A percentile compares a stretch with the other conserved stretches of the same genome.
Conservation (phyloP, 2,329 filamentous ascomycete genomes). For the Onygenales sp. region DNA sequence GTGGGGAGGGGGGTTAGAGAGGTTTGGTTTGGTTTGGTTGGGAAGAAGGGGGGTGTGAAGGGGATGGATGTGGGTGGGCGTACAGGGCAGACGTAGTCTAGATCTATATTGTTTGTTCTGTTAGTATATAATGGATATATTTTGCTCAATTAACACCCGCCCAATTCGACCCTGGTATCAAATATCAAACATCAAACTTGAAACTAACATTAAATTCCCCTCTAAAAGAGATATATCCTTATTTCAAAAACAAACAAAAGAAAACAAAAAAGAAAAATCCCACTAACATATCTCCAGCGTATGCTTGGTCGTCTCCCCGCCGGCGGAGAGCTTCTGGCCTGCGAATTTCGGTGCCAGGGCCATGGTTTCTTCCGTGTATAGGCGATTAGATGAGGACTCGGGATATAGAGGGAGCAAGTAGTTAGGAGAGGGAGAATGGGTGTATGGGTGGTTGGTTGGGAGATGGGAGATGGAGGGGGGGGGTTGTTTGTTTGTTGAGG, state of each 20-base stretch:
- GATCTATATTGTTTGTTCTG: conserved; percentile 37
- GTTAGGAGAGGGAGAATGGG: too few species aligned
- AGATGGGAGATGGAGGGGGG: background rate
- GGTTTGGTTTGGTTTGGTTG: conserved; percentile 21
- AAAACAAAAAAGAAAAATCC: background rate
- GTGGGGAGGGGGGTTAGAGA: conserved; percentile 29
- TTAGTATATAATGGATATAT: background rate
- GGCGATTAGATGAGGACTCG: background rate
- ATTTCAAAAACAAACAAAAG: background rate
- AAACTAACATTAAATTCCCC: background rate
- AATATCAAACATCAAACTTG: too few species aligned
- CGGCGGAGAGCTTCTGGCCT: conserved; percentile 35
- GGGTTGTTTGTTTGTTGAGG: background rate
- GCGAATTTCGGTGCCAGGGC: conserved; percentile 51
- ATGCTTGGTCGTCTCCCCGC: conserved; percentile 19
- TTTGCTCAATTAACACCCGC: too few species aligned
- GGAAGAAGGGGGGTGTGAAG: conserved; percentile 1
- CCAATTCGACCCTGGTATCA: too few species aligned
- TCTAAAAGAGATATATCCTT: background rate
- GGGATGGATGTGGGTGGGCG: conserved; percentile 7
- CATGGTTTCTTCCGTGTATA: conserved; percentile 30
- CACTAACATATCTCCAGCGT: conserved; percentile 31
- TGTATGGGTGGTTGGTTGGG: background rate
- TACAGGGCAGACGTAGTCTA: conserved; percentile 83
- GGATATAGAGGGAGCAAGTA: background rate